Base-by-base conservation (phyloP, 2,329 filamentous ascomycete genomes). In the Rutstroemia sp. region DNA sequence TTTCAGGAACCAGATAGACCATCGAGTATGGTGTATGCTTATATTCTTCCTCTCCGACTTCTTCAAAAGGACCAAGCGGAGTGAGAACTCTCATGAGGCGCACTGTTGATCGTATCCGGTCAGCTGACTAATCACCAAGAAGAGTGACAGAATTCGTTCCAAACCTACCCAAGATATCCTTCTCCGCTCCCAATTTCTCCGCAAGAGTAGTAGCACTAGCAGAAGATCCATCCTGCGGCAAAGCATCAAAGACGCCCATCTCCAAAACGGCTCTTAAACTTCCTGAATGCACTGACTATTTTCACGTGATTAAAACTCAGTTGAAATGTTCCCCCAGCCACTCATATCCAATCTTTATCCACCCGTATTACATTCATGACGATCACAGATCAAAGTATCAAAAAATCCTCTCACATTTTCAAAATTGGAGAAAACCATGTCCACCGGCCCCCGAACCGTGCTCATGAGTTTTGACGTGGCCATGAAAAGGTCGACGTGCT, bases 231-330 rank as follows among this genome's bases (percentile, higher is more conserved):
- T 66, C 60, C 8, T 30, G 17, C 7, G 63, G 62, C 34, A 65
- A 48, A 17, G 25, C 53, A 53, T 65, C 63, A 53, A 65, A 62
- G 21, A 64, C 58, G 16, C 64, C 63, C 62, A 65, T 64, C 41
- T 65, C 63, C 14, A 65, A 46, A 25, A 64, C 42, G 5, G 58
- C 45, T 54, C 63, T 57, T 16, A 64, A 25, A 9, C 54, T 53
- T 44, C 60, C 55, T 21, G 56, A 51, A 37, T 51, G 38, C 25
- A 51, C 47, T 19, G 47, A 55, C 53, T 55, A 51, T 55, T 30
- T 38, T 30, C 17, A 19, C 39, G 45, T 54, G 52, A 54, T 19
- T 8, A 54, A 48, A 12, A 49, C 17, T 54, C 23, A 54, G 52
- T 45, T 42, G 39, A 21, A 46, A 41, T 54, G 38, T 39, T 25